Percentiles rank a stretch among this genome's conserved stretches.
Conservation (phyloP, 2,329 filamentous ascomycete species). For the Chrysosporium keratinophilum region DNA sequence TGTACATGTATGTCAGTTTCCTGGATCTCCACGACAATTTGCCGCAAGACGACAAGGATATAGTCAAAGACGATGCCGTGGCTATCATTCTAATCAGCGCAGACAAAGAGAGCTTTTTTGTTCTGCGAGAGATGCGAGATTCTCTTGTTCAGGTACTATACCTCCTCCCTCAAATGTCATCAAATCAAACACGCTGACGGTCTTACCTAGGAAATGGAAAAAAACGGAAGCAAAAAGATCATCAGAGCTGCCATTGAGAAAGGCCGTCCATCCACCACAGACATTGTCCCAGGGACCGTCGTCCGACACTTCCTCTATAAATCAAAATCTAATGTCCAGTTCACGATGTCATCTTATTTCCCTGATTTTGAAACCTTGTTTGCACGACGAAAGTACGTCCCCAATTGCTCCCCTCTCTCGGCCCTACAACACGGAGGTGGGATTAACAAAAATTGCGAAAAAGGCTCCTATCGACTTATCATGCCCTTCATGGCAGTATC, state of each 20-base stretch:
- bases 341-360: constrained; percentile 74
- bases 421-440: not conserved
- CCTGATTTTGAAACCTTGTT: constrained; percentile 55
- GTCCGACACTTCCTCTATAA: constrained; percentile 94
- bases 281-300: constrained; percentile 69
- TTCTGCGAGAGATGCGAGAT: constrained; percentile 63
- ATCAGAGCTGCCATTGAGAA: constrained; percentile 61
- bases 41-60: constrained; percentile 34
- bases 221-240: constrained; percentile 61
- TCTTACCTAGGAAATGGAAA: constrained; percentile 53
- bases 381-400: constrained; percentile 49
- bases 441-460: not conserved
- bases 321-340: constrained; percentile 87
- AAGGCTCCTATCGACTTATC: constrained; percentile 71
- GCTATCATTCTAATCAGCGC: constrained; percentile 87
- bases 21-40: constrained; percentile 51
- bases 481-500: constrained; percentile 71
- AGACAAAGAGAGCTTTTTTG: constrained; percentile 87
- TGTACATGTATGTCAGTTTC: constrained; percentile 99
- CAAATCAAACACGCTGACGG: constrained; percentile 1
- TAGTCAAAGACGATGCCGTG: constrained; percentile 56
- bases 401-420: constrained; percentile 7
- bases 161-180: constrained; percentile 21
- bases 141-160: constrained; percentile 48
- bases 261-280: constrained; percentile 60